phyloP scores from a whole-genome alignment of 2,329 filamentous ascomycete species.

The Fonsecaea nubica region DNA sequence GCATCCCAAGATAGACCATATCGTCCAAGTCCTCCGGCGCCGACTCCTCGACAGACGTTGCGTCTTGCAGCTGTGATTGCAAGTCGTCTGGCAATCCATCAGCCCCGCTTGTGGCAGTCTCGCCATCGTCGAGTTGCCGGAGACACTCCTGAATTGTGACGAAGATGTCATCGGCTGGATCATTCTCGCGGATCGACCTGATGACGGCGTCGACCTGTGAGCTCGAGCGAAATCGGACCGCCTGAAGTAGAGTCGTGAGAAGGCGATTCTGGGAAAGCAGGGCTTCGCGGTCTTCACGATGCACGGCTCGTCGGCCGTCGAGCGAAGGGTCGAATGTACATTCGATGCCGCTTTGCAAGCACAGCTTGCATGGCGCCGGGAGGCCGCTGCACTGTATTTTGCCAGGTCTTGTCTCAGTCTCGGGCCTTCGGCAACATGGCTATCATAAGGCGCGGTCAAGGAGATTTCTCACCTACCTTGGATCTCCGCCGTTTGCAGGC shows the following conservation, averaged over 20 bases:
- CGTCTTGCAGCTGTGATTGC: background rate
- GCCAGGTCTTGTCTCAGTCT: background rate
- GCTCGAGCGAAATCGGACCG: background rate
- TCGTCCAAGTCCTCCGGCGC: background rate
- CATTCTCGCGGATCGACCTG: background rate
- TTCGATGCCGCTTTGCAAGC: background rate
- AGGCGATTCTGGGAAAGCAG: background rate
- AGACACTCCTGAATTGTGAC: conserved; percentile 3
- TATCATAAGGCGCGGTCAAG: too few species aligned
- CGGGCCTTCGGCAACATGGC: background rate
- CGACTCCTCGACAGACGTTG: background rate
- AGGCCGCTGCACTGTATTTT: conserved; percentile 4
- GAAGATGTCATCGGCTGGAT: background rate
- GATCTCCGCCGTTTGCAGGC: conserved; percentile 39
- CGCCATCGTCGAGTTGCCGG: conserved; percentile 3
- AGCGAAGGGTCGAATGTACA: conserved; percentile 14
- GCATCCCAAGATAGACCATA: background rate
- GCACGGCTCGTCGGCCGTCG: background rate
- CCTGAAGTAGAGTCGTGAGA: background rate
- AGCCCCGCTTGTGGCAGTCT: background rate
- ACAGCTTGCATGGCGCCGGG: conserved; percentile 1
- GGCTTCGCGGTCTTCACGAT: conserved; percentile 3
- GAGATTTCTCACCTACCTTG: conserved; percentile 25
- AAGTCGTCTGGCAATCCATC: background rate
- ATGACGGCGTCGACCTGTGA: background rate